A percentile compares a stretch with the other conserved stretches of the same genome.
phyloP scores from a whole-genome alignment of 2,329 filamentous ascomycete genomes.

The Herpomyces periplanetae region DNA sequence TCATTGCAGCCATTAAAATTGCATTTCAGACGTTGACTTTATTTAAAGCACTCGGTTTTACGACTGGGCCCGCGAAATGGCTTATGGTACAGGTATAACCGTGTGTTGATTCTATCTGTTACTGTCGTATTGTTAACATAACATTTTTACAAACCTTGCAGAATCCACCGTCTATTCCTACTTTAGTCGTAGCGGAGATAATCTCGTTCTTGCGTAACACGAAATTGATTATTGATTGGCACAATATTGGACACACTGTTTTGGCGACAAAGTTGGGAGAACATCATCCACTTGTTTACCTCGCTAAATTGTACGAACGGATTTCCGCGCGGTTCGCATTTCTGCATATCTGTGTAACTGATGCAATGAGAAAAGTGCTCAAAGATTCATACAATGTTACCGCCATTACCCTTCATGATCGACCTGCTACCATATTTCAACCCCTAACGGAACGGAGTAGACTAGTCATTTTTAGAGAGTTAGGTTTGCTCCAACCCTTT shows the following conservation, averaged over 20 bases:
- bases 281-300: constrained; percentile 28
- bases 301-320: constrained; percentile 41
- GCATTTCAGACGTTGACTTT: constrained; percentile 38
- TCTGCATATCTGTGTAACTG: constrained; percentile 50
- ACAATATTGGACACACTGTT: constrained; percentile 92
- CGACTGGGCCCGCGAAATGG: constrained; percentile 33
- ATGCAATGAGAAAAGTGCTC: constrained; percentile 46
- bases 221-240: constrained; percentile 68
- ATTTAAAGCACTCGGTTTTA: constrained; percentile 29
- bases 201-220: constrained; percentile 39
- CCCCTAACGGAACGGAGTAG: constrained; percentile 17
- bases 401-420: constrained; percentile 35
- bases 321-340: constrained; percentile 24
- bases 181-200: constrained; percentile 30
- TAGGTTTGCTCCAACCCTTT: constrained; percentile 21
- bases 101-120: not conserved
- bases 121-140: not conserved
- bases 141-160: constrained; percentile 9
- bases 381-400: constrained; percentile 21
- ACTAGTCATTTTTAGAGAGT: constrained; percentile 17
- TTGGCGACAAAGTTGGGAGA: constrained; percentile 23
- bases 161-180: constrained; percentile 83
- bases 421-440: constrained; percentile 43
- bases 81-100: constrained; percentile 29
- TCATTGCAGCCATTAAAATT: constrained; percentile 48